phyloP scores from a whole-genome alignment of 352 stramenopile species.

The Phytophthora lateralis region DNA sequence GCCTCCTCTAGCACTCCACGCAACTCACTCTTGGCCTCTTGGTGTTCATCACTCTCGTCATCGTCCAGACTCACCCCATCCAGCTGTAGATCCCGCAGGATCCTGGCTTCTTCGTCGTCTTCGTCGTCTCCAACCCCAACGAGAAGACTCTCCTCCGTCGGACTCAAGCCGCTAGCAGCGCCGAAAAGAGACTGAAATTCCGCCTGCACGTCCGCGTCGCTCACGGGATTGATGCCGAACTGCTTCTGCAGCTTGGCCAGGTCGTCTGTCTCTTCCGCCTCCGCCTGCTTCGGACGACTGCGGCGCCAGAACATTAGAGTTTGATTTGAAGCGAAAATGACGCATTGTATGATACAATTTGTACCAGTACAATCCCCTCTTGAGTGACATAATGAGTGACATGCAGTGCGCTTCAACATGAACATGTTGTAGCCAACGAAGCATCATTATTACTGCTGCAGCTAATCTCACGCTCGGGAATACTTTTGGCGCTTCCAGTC shows the following conservation, averaged over 20 bases:
- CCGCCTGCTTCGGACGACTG: constrained; percentile 35
- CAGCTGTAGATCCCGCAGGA: constrained; percentile 59
- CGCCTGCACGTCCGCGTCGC: constrained; percentile 68
- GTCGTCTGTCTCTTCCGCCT: constrained; percentile 41
- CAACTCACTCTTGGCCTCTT: constrained; percentile 44
- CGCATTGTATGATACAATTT: neutral
- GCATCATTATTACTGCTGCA: neutral
- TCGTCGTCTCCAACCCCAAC: constrained; percentile 37
- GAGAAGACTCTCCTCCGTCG: constrained; percentile 53
- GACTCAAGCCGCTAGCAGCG: constrained; percentile 37
- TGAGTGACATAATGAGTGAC: constrained; percentile 23
- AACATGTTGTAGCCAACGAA: neutral
- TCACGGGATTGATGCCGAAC: constrained; percentile 78
- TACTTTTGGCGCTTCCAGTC: constrained; percentile 17
- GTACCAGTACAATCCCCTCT: constrained; percentile 14
- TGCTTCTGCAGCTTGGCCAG: constrained; percentile 69
- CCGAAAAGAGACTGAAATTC: constrained; percentile 69
- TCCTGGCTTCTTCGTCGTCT: constrained; percentile 64
- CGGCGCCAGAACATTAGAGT: constrained; percentile 67
- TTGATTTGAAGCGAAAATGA: constrained; percentile 13
- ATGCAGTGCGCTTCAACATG: constrained; percentile 3
- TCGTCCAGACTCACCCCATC: constrained; percentile 35
- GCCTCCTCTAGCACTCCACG: constrained; percentile 41
- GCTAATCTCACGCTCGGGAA: constrained; percentile 25
- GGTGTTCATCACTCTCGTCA: constrained; percentile 28